Evolutionary conservation across 805 yeast genomes (phyloP), one percentile per base, ranked within the genome.

Genomic region (Yarrowia sp.): DNA sequence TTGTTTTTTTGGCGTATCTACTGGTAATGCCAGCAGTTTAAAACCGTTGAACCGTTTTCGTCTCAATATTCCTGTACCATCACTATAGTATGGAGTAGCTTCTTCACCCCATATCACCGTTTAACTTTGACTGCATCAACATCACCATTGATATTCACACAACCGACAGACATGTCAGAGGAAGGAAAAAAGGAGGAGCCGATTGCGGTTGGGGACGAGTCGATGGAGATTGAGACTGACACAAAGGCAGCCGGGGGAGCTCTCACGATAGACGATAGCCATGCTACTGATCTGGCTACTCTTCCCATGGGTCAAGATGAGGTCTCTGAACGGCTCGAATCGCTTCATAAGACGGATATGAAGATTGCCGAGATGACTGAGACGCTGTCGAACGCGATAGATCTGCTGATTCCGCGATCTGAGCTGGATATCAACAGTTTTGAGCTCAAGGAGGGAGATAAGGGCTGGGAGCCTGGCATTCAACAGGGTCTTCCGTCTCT

Each of bases 321-420:
- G 44, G 74, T 76, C 13, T 69, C 70, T 58, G 73, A 71, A 53
- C 71, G 79, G 19, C 71, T 77, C 5, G 69, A 53, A 15, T 74
- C 74, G 19, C 68, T 77, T 10, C 70, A 75, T 38, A 69, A 70
- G 36, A 68, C 76, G 7, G 80, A 77, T 53, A 52, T 65, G 66
- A 71, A 69, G 49, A 60, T 70, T 68, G 53, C 44, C 2, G 38
- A 43, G 15, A 36, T 38, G 47, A 46, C 60, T 2, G 30, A 64
- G 30, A 42, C 34, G 14, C 24, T 61, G 34, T 44, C 67, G 36
- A 15, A 43, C 44, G 61, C 50, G 36, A 40, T 39, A 3, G 47
- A 64, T n/a, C 5, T 64, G 19, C 20, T 64, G 15, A 50, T 64
- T 50, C 58, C 60, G 2, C 30, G 58, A 6, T 52, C 67, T 20